Base-by-base conservation (phyloP, 2,329 filamentous ascomycete genomes). In the Ophiocordyceps australis region DNA sequence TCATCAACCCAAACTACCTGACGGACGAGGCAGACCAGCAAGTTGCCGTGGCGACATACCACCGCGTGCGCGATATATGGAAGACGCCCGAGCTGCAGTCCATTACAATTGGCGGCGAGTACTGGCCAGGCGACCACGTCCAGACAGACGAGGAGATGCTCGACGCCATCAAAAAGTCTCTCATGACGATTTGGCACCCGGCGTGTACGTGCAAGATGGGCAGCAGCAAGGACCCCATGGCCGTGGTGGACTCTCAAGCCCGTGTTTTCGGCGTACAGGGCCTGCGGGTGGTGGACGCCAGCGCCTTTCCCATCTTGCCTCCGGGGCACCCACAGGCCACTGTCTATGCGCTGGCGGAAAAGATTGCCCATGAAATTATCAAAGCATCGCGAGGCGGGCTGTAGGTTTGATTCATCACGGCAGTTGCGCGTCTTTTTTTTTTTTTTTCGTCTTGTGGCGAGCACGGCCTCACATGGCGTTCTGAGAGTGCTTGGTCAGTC, bases 201-300 rank as follows among this genome's bases (percentile, higher is more conserved):
- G 32, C 33, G n/a, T 38, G 39, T 10, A 49, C 47, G 4, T 46
- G 42, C 27, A 37, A 38, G 4, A 50, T 50, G 39, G 48, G 48
- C 6, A 47, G 36, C 23, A 28, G 26, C 2, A 50, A 49, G 9
- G 64, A 75, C 36, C 43, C 52, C 3, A 57, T 56, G 37, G 66
- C 65, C 3, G 66, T 73, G 3, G 38, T 74, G 26, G 64, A 74
- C 41, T 52, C 47, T 1, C 50, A 59, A 30, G 69, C 72, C 38
- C 49, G 57, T 7, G 67, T 74, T 1, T 48, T 59, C n/a, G 63
- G 64, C 2, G 59, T 69, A 0, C 40, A 49, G 3, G 58, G 61
- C 0, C 41, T 74, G 27, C 49, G 69, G 20, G 69, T 73, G 3
- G 69, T 74, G 2, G 68, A 74, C 46, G 67, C 65, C 3, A 61